A percentile compares a stretch with the other conserved stretches of the same genome.
phyloP scores from a whole-genome alignment of 2,329 filamentous ascomycete genomes.

The Diaporthe nobilis region DNA sequence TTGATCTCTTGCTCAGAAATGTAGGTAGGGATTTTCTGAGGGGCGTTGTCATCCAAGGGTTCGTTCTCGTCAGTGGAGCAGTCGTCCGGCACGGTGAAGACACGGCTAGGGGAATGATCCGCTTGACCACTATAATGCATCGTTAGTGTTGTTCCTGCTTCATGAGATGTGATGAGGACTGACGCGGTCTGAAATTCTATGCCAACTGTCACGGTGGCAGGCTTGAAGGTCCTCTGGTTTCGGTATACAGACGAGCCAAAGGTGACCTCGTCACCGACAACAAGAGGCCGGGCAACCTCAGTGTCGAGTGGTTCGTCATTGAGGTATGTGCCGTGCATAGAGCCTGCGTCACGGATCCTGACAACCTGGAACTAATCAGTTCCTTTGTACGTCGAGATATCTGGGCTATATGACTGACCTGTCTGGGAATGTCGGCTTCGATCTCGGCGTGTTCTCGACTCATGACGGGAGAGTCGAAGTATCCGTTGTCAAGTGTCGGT shows the following conservation, averaged over 20 bases:
- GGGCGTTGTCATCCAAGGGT: slow-evolving; percentile 32
- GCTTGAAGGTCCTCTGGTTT: slow-evolving; percentile 49
- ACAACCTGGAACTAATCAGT: slow-evolving; percentile 57
- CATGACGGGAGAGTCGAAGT: slow-evolving; percentile 80
- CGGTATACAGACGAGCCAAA: slow-evolving; percentile 59
- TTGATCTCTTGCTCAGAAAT: not conserved
- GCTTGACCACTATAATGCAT: not conserved
- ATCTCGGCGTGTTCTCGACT: slow-evolving; percentile 77
- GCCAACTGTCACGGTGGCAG: slow-evolving; percentile 47
- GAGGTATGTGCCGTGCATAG: slow-evolving; percentile 68
- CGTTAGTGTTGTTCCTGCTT: slow-evolving; percentile 15
- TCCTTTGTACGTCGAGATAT: slow-evolving; percentile 37
- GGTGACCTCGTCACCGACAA: slow-evolving; percentile 53
- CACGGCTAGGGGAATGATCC: slow-evolving; percentile 36
- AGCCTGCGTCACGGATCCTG: slow-evolving; percentile 61
- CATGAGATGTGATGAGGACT: slow-evolving; percentile 26
- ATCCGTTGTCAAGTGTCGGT: slow-evolving; percentile 67
- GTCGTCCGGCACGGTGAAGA: slow-evolving; percentile 41
- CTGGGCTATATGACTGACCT: slow-evolving; percentile 54
- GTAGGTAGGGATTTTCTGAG: not conserved
- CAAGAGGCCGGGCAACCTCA: slow-evolving; percentile 45
- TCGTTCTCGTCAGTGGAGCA: slow-evolving; percentile 41
- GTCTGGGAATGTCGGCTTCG: slow-evolving; percentile 56
- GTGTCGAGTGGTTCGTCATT: slow-evolving; percentile 51
- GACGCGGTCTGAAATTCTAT: slow-evolving; percentile 44